A percentile compares a stretch with the other conserved stretches of the same genome.
Evolutionary conservation across 345 rosid genomes (phyloP).

Genomic region (Noccaea caerulescens): DNA sequence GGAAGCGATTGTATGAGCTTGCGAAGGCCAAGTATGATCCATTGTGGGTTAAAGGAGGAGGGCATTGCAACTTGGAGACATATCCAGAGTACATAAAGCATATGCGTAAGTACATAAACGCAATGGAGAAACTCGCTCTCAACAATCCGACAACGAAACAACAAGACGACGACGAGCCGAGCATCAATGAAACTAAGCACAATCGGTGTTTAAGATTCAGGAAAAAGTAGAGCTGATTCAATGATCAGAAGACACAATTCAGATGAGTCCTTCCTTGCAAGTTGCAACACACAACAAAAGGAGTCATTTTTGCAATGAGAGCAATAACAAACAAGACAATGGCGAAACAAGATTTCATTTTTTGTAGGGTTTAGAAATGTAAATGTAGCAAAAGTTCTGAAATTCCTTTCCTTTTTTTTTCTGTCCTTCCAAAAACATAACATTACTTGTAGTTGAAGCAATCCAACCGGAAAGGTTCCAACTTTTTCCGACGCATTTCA

Average conservation of each 20-base stretch:
- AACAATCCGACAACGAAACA: conserved; percentile 45
- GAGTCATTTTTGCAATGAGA: no score
- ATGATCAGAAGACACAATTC: not conserved
- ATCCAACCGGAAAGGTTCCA: not conserved
- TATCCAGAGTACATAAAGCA: conserved; percentile 84
- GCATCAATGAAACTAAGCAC: conserved; percentile 26
- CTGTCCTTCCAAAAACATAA: not conserved
- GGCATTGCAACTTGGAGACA: conserved; percentile 90
- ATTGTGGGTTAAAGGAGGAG: conserved; percentile 86
- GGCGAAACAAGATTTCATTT: not conserved
- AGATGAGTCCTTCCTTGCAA: no score
- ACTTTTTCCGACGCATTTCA: conserved; percentile 20
- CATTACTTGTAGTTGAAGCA: conserved; percentile 34
- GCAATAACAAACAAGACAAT: not conserved
- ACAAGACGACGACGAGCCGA: conserved; percentile 37
- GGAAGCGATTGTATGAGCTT: conserved; percentile 78
- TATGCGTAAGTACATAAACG: conserved; percentile 72
- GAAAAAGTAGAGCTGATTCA: conserved; percentile 15
- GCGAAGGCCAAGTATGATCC: conserved; percentile 82
- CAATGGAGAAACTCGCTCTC: conserved; percentile 60
- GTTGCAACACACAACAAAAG: no score
- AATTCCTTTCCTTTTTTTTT: not conserved
- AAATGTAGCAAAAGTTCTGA: conserved; percentile 14
- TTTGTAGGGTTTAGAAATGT: conserved; percentile 11
- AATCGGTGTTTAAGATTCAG: conserved; percentile 32